Conservation (phyloP, 2,329 filamentous ascomycete genomes). For the Simplicillium aogashimaense region DNA sequence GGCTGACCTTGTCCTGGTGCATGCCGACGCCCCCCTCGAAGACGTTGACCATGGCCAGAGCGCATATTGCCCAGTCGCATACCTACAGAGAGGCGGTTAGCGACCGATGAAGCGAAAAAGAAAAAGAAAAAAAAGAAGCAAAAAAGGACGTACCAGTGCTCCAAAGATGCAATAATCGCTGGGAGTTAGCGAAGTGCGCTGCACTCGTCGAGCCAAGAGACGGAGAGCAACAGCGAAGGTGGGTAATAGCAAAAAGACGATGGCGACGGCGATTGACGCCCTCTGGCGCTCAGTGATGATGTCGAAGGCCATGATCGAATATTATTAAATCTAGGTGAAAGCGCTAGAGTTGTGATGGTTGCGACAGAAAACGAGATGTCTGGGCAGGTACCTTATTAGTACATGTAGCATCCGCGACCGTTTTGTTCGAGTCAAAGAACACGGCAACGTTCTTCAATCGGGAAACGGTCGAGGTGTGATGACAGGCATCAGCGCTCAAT, state of each 20-base stretch:
- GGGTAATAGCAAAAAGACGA: conserved; percentile 12
- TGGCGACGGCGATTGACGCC: background rate
- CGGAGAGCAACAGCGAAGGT: conserved; percentile 11
- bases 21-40: background rate
- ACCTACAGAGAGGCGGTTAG: conserved; percentile 1
- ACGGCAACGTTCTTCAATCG: too few relatives aligned
- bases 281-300: too few relatives aligned
- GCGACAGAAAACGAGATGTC: too few relatives aligned
- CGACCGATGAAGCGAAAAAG: conserved; percentile 7
- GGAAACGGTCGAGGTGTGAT: too few relatives aligned
- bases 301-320: too few relatives aligned
- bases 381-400: too few relatives aligned
- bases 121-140: conserved; percentile 8
- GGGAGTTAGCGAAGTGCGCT: conserved; percentile 11
- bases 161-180: conserved; percentile 15
- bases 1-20: background rate
- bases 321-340: too few relatives aligned
- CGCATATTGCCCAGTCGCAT: conserved; percentile 1
- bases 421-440: too few relatives aligned
- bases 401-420: too few relatives aligned
- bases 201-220: conserved; percentile 12
- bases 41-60: background rate
- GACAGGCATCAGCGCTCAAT: too few relatives aligned
- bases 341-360: too few relatives aligned
- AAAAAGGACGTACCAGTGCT: too few relatives aligned